Percentiles rank a stretch among this genome's conserved stretches.
These are phyloP conservation scores for Sporothrix phasma DNA, from an alignment of 2,329 filamentous ascomycete genomes.

Conservation along the genomic window DNA sequence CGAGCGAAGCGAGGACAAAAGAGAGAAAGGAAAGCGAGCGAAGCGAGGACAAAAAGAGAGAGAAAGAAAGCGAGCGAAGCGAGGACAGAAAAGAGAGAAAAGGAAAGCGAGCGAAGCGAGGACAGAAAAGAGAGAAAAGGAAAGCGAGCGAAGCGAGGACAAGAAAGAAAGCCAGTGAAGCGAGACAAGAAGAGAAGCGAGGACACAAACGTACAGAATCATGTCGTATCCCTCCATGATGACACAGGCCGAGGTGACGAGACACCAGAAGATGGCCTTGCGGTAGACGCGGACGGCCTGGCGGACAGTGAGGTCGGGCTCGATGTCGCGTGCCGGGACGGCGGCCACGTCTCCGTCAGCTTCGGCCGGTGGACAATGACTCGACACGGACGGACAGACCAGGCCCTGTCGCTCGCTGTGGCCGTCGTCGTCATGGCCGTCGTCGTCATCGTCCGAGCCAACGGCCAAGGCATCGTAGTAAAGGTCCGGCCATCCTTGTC, in stretches of 20 bases:
- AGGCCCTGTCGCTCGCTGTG: neutral
- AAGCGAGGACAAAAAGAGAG: neutral
- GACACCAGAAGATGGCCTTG: slow-evolving; percentile 17
- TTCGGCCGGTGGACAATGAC: neutral
- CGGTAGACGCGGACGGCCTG: slow-evolving; percentile 20
- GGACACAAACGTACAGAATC: slow-evolving; percentile 14
- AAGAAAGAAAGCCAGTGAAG: neutral
- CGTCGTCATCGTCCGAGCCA: neutral
- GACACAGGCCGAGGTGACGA: slow-evolving; percentile 18
- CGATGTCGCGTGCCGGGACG: neutral
- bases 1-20: neutral
- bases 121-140: neutral
- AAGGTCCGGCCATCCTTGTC: too few relatives aligned
- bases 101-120: neutral
- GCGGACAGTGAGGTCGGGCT: slow-evolving; percentile 16
- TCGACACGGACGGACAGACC: neutral
- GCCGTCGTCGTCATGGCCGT: neutral
- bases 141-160: neutral
- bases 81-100: neutral
- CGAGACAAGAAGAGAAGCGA: neutral
- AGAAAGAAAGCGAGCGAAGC: neutral
- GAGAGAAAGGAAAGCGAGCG: neutral
- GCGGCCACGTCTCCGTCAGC: neutral
- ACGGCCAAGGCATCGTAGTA: too few relatives aligned
- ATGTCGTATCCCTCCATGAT: slow-evolving; percentile 23